Percentiles rank a stretch among this genome's conserved stretches.
Evolutionary conservation across 495 filamentous ascomycete genomes (phyloP).

Genomic region (Articulospora tetracladia): DNA sequence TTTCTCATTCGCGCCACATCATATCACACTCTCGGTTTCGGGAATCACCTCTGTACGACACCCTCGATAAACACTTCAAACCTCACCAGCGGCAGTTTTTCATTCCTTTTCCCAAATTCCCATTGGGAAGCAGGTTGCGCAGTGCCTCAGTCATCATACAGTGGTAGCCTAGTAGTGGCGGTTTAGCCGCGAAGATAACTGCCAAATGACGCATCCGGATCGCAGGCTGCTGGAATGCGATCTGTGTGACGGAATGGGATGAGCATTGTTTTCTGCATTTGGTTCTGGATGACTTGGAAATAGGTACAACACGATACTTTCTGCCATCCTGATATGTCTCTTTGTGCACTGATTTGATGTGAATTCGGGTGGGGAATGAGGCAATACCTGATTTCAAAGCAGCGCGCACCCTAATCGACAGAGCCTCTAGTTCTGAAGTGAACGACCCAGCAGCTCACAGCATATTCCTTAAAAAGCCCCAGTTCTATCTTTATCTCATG

Average conservation of each 20-base stretch:
- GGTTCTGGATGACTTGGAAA: slow-evolving; percentile 19
- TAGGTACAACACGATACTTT: slow-evolving; percentile 27
- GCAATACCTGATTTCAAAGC: neutral
- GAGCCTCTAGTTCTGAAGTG: too few relatives aligned
- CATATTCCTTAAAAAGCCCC: too few relatives aligned
- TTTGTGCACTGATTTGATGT: neutral
- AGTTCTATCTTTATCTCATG: too few relatives aligned
- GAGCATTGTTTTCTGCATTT: slow-evolving; percentile 10
- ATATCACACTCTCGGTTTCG: neutral
- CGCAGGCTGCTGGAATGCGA: neutral
- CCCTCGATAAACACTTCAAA: neutral
- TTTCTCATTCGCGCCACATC: neutral
- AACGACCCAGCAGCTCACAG: too few relatives aligned
- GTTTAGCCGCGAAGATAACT: neutral
- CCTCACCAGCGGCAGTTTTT: slow-evolving; percentile 24
- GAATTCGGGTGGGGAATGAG: neutral
- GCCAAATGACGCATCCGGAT: neutral
- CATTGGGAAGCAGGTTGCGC: neutral
- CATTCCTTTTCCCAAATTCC: slow-evolving; percentile 10
- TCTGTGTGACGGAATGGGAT: neutral
- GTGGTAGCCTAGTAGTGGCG: neutral
- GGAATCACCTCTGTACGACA: neutral
- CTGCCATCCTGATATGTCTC: slow-evolving; percentile 14
- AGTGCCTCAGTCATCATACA: neutral
- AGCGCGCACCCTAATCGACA: too few relatives aligned